Evolutionary conservation across 225 moss, liverwort and hornwort genomes (phyloP).

Genomic region (Ulota crispa): DNA sequence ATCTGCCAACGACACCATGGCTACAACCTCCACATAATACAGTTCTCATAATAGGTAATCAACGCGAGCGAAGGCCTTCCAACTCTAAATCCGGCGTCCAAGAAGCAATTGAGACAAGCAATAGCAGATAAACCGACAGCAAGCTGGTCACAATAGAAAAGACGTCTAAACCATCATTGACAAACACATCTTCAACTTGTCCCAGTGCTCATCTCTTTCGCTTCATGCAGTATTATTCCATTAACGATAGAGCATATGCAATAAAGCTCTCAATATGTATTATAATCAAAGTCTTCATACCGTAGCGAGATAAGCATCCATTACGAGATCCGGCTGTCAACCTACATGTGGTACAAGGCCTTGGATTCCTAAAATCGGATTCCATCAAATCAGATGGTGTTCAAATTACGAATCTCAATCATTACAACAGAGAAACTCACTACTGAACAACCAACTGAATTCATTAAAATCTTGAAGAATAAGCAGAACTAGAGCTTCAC

Average conservation of each 20-base stretch:
- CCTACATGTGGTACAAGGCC: neutral
- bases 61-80: neutral
- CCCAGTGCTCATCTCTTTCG: neutral
- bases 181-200: neutral
- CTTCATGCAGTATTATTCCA: neutral
- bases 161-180: neutral
- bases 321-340: constrained; percentile 13
- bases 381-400: neutral
- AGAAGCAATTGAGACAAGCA: neutral
- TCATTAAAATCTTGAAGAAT: neutral
- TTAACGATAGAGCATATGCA: neutral
- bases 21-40: neutral
- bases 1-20: neutral
- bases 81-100: neutral
- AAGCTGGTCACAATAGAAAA: constrained; percentile 3
- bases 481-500: constrained; percentile 13
- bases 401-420: neutral
- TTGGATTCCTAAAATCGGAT: neutral
- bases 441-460: neutral
- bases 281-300: neutral
- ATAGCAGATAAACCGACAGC: neutral
- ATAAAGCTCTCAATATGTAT: neutral
- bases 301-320: neutral
- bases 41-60: neutral
- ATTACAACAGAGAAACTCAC: too few species aligned